Evolutionary conservation across 441 rosid genomes (phyloP).

Genomic region (Gossypium aridum): DNA sequence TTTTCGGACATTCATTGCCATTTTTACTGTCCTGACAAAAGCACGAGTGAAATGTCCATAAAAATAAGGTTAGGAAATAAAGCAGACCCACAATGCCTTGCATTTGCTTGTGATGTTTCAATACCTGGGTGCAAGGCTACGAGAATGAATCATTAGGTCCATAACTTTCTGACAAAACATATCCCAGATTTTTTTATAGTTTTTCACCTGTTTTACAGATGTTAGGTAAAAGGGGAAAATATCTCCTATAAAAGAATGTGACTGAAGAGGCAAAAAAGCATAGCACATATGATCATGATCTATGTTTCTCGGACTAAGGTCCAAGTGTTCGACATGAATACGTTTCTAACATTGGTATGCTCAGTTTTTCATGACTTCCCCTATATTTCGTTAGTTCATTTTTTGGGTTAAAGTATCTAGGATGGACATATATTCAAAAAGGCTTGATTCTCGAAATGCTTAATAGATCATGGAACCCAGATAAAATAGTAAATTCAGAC

Average conservation of each 20-base stretch:
- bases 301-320: background rate
- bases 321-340: too few relatives aligned
- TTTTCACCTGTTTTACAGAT: conserved; percentile 30
- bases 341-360: too few relatives aligned
- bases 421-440: too few relatives aligned
- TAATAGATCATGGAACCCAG: background rate
- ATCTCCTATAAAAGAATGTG: background rate
- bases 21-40: conserved; percentile 45
- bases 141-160: conserved; percentile 24
- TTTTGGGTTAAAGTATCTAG: too few relatives aligned
- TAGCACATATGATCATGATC: background rate
- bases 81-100: background rate
- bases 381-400: too few relatives aligned
- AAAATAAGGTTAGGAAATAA: background rate
- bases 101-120: background rate
- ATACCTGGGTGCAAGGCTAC: conserved; percentile 28
- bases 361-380: too few relatives aligned
- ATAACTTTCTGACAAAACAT: conserved; percentile 27
- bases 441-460: too few relatives aligned
- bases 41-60: conserved; percentile 10
- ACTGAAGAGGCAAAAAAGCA: background rate
- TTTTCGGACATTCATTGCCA: conserved; percentile 19
- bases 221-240: background rate
- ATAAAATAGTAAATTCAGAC: background rate
- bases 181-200: conserved; percentile 32